These are phyloP conservation scores for Plicaturopsis crispa DNA, from an alignment of 768 basidiomycete genomes.

Conservation along the genomic window DNA sequence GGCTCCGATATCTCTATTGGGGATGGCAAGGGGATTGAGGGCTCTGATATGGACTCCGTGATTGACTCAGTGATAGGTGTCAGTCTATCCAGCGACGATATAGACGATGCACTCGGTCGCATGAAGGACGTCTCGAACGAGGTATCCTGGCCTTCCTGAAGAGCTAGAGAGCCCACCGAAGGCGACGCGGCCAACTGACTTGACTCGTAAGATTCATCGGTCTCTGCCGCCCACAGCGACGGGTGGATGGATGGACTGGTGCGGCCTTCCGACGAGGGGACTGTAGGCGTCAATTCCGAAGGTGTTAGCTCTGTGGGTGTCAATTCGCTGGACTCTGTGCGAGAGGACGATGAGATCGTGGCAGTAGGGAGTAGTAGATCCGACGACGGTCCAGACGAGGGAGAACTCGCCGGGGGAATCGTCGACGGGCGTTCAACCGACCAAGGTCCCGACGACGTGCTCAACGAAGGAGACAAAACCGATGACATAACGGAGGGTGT, in stretches of 20 bases:
- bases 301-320: no score
- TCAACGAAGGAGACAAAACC: background rate
- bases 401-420: no score
- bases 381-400: no score
- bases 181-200: constrained; percentile 69
- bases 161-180: constrained; percentile 34
- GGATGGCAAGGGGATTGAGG: constrained; percentile 3
- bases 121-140: constrained; percentile 74
- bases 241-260: constrained; percentile 21
- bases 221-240: constrained; percentile 55
- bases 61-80: constrained; percentile 27
- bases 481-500: background rate
- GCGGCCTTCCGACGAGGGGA: no score
- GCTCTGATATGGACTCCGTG: constrained; percentile 14
- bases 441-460: background rate
- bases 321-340: no score
- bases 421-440: no score
- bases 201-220: constrained; percentile 69
- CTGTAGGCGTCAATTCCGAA: no score
- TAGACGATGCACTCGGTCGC: constrained; percentile 41
- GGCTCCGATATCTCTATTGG: background rate
- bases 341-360: no score
- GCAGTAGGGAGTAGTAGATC: no score
- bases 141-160: constrained; percentile 53
- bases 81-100: constrained; percentile 22